phyloP scores from a whole-genome alignment of 2,329 filamentous ascomycete genomes.

The Cladosporium sp. region DNA sequence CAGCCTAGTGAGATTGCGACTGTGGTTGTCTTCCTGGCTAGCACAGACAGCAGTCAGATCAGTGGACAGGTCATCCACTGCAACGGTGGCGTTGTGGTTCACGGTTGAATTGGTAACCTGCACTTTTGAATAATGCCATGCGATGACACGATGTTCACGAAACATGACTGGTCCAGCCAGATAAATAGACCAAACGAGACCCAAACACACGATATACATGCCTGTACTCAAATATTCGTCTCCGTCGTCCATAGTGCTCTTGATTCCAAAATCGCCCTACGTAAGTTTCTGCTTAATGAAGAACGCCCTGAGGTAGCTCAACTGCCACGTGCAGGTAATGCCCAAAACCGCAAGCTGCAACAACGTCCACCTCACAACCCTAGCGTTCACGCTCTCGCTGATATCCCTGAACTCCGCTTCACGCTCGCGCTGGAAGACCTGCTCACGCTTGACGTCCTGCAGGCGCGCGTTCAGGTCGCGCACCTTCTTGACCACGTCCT shows the following conservation, averaged over 20 bases:
- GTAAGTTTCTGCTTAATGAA: slow-evolving; percentile 99
- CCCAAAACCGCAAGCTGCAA: slow-evolving; percentile 84
- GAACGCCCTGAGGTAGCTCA: slow-evolving; percentile 92
- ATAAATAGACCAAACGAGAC: background rate
- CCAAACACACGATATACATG: background rate
- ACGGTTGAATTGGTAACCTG: slow-evolving; percentile 33
- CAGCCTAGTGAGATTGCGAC: slow-evolving; percentile 82
- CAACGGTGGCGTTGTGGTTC: slow-evolving; percentile 60
- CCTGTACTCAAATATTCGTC: background rate
- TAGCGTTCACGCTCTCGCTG: slow-evolving; percentile 86
- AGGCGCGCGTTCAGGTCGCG: slow-evolving; percentile 85
- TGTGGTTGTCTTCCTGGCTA: slow-evolving; percentile 78
- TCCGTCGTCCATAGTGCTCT: background rate
- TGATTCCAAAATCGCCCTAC: slow-evolving; percentile 45
- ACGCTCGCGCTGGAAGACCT: slow-evolving; percentile 97
- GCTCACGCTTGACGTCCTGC: slow-evolving; percentile 86
- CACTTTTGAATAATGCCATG: background rate
- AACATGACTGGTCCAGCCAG: background rate
- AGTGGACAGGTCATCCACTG: slow-evolving; percentile 71
- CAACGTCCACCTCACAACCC: slow-evolving; percentile 90
- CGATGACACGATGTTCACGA: background rate
- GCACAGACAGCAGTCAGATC: slow-evolving; percentile 70
- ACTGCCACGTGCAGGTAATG: slow-evolving; percentile 91
- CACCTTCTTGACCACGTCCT: slow-evolving; percentile 84
- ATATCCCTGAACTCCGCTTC: slow-evolving; percentile 98